phyloP scores from a whole-genome alignment of 768 basidiomycete species.

The Phylloporus arenicola region DNA sequence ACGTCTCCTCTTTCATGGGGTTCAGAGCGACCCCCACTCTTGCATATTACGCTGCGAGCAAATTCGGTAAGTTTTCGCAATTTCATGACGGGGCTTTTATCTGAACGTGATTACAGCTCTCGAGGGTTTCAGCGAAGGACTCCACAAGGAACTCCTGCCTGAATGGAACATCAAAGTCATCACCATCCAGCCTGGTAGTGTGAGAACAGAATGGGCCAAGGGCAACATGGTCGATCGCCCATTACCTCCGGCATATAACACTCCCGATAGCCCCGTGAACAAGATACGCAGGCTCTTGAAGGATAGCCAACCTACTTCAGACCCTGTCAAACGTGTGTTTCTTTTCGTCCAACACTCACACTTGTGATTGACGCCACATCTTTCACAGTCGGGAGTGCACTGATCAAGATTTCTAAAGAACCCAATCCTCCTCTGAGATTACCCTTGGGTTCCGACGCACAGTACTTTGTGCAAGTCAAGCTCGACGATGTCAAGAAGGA shows the following conservation, averaged over 20 bases:
- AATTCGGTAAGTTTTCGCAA: conserved; percentile 14
- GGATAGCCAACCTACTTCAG: too few species aligned
- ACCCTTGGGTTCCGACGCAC: not conserved
- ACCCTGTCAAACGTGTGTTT: too few species aligned
- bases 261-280: conserved; percentile 11
- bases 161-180: conserved; percentile 8
- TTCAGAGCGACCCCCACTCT: conserved; percentile 16
- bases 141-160: conserved; percentile 16
- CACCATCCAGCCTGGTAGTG: conserved; percentile 13
- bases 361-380: not conserved
- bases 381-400: conserved; percentile 10
- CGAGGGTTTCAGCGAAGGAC: conserved; percentile 23
- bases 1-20: not conserved
- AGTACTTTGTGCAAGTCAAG: conserved; percentile 6
- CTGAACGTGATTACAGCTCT: conserved; percentile 10
- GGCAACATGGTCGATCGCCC: conserved; percentile 9
- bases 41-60: conserved; percentile 5
- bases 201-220: too few species aligned
- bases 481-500: too few species aligned
- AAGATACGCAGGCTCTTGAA: conserved; percentile 10
- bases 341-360: not conserved
- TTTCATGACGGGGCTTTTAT: too few species aligned
- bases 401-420: conserved; percentile 15
- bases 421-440: not conserved
- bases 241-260: conserved; percentile 13